Base-by-base conservation (phyloP, 306 rosid species). In the Lablab purpureus region DNA sequence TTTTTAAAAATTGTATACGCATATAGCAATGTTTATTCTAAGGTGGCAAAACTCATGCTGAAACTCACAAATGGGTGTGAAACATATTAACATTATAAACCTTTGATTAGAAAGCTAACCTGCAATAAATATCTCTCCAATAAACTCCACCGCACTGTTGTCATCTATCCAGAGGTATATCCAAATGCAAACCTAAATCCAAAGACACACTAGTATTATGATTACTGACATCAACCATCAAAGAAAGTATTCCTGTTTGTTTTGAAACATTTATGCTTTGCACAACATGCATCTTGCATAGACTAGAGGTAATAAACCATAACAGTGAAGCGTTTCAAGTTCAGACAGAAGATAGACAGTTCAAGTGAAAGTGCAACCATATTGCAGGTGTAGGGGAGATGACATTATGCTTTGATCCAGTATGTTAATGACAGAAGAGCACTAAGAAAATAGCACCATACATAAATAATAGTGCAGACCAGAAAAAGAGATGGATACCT, bases 81-180 rank as follows among this genome's bases (percentile, higher is more conserved):
- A 84, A 80, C 27, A 37, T 45, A 41, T 54, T 18, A 84, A 78
- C 27, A 32, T 37, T 36, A 69, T 18, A 71, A 71, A 25, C 49
- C 18, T 50, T 71, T 7, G 13, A 68, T 27, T 68, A 65, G 54
- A 77, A 76, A 71, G 73, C 93, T 85, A 87, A 95, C 99, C 99
- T 89, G 98, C 97, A 67, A 95, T 77, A 78, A 93, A 91, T 80
- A 90, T 83, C 87, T 90, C 88, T 81, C 99, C 99, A 41, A 87
- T 27, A 47, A 90, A 82, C 75, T 90, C 87, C 74, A 87, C 93
- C 46, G 40, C 81, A 22, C 85, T 83, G 82, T 83, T 91, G 75
- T 88, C 88, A 55, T 89, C 82, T 55, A 93, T 70, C 93, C 97
- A 90, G 32, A 95, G 88, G 89, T 93, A 93, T 76, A 93, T 74